Conservation (phyloP, 2,329 filamentous ascomycete genomes). For the Tolypocladium album region DNA sequence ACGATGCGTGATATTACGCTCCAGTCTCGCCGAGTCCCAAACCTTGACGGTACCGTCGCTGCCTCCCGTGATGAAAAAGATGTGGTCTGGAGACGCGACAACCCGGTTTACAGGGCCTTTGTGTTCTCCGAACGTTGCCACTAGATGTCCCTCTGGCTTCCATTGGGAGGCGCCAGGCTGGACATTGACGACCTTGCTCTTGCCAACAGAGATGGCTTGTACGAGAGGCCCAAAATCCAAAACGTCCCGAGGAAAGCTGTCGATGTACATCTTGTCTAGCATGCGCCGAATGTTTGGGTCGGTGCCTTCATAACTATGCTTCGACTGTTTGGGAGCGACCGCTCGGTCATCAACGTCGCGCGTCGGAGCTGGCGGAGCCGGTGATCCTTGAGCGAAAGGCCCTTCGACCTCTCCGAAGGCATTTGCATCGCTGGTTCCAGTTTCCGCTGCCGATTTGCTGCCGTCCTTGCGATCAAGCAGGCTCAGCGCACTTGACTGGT, state of each 20-base stretch:
- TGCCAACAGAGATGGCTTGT: conserved; percentile 51
- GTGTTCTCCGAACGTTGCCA: conserved; percentile 86
- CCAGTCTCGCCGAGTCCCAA: conserved; percentile 84
- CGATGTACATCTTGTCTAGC: conserved; percentile 75
- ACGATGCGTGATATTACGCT: conserved; percentile 81
- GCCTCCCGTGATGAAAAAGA: conserved; percentile 88
- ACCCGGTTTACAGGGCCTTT: conserved; percentile 72
- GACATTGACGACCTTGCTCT: conserved; percentile 38
- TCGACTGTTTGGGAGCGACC: conserved; percentile 34
- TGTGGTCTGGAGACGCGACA: conserved; percentile 74
- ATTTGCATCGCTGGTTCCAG: conserved; percentile 46
- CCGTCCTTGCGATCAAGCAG: conserved; percentile 49
- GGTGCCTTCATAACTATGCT: conserved; percentile 79
- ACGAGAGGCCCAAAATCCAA: conserved; percentile 72
- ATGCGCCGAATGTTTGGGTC: conserved; percentile 58
- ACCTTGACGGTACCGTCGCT: conserved; percentile 86
- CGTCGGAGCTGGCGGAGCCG: conserved; percentile 10
- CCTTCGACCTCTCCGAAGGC: conserved; percentile 51
- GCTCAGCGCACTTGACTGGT: conserved; percentile 48
- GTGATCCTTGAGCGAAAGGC: conserved; percentile 31
- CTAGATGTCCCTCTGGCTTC: conserved; percentile 73
- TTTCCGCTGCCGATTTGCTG: conserved; percentile 47
- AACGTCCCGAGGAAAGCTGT: conserved; percentile 56
- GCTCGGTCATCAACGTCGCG: conserved; percentile 17
- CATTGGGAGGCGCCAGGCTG: conserved; percentile 43